These are phyloP conservation scores for Lanzia echinophila DNA, from an alignment of 2,329 filamentous ascomycete genomes.

Conservation along the genomic window DNA sequence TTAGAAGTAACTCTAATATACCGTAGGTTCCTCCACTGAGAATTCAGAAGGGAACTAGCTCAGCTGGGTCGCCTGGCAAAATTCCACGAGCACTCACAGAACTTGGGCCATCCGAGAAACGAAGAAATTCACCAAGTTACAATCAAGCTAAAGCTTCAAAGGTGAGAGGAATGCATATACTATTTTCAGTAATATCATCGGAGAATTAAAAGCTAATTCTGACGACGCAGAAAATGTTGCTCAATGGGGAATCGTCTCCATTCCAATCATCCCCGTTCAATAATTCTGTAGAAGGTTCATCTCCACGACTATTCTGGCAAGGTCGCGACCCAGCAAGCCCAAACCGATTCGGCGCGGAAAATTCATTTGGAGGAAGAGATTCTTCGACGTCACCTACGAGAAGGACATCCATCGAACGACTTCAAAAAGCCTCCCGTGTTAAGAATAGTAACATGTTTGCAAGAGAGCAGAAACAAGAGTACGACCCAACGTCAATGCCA, in stretches of 20 bases:
- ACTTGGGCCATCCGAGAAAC: slow-evolving; percentile 76
- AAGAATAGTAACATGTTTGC: slow-evolving; percentile 98
- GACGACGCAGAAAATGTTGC: slow-evolving; percentile 53
- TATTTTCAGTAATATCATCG: slow-evolving; percentile 15
- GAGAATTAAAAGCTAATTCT: slow-evolving; percentile 25
- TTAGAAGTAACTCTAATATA: slow-evolving; percentile 3
- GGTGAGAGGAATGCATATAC: slow-evolving; percentile 42
- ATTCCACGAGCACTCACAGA: slow-evolving; percentile 76
- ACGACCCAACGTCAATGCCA: slow-evolving; percentile 73
- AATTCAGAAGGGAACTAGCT: slow-evolving; percentile 63
- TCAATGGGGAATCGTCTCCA: slow-evolving; percentile 70
- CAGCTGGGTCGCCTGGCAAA: slow-evolving; percentile 53
- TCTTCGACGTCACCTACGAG: slow-evolving; percentile 57
- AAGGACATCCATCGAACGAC: slow-evolving; percentile 87
- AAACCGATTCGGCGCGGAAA: slow-evolving; percentile 61
- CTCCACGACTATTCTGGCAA: slow-evolving; percentile 89
- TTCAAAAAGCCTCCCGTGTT: slow-evolving; percentile 90
- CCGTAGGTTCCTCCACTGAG: slow-evolving; percentile 67
- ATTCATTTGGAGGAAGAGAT: slow-evolving; percentile 52
- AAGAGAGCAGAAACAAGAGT: slow-evolving; percentile 85
- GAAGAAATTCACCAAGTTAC: slow-evolving; percentile 90
- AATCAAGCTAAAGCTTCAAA: slow-evolving; percentile 60
- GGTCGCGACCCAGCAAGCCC: slow-evolving; percentile 62
- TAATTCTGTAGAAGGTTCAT: slow-evolving; percentile 50
- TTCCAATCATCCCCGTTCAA: slow-evolving; percentile 76